A percentile compares a stretch with the other conserved stretches of the same genome.
These are phyloP conservation scores for Withania somnifera DNA, from an alignment of 305 asterid species.

Conservation along the genomic window DNA sequence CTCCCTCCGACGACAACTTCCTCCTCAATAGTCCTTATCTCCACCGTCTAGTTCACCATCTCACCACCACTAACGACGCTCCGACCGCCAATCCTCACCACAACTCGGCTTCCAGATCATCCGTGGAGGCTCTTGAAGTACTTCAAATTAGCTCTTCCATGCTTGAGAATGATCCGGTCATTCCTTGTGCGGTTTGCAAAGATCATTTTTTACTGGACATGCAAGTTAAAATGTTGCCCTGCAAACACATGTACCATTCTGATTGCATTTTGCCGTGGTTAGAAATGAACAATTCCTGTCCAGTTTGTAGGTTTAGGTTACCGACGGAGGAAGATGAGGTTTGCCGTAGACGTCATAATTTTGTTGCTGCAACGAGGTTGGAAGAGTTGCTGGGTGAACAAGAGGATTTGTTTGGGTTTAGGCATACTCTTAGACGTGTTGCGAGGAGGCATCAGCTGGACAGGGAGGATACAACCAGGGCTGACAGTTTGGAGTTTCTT, in stretches of 20 bases:
- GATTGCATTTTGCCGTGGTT: conserved; percentile 88
- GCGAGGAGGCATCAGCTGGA: conserved; percentile 37
- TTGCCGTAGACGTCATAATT: conserved; percentile 8
- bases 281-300: conserved; percentile 69
- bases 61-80: conserved; percentile 35
- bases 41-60: conserved; percentile 63
- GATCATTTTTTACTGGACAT: conserved; percentile 43
- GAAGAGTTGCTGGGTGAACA: conserved; percentile 56
- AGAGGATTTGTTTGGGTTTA: conserved; percentile 40
- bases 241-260: conserved; percentile 55
- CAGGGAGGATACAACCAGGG: conserved; percentile 10
- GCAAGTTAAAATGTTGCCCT: conserved; percentile 52
- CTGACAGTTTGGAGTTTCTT: conserved; percentile 28
- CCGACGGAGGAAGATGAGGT: conserved; percentile 31
- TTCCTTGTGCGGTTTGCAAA: conserved; percentile 70
- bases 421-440: conserved; percentile 42
- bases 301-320: conserved; percentile 59
- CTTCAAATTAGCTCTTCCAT: conserved; percentile 24
- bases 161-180: conserved; percentile 41
- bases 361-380: conserved; percentile 30
- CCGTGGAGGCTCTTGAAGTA: conserved; percentile 36
- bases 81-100: conserved; percentile 8
- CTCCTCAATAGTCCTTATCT: conserved; percentile 64
- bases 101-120: conserved; percentile 42
- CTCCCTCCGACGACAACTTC: conserved; percentile 55